phyloP scores from a whole-genome alignment of 352 stramenopile genomes.

The Phytophthora citrophthora region DNA sequence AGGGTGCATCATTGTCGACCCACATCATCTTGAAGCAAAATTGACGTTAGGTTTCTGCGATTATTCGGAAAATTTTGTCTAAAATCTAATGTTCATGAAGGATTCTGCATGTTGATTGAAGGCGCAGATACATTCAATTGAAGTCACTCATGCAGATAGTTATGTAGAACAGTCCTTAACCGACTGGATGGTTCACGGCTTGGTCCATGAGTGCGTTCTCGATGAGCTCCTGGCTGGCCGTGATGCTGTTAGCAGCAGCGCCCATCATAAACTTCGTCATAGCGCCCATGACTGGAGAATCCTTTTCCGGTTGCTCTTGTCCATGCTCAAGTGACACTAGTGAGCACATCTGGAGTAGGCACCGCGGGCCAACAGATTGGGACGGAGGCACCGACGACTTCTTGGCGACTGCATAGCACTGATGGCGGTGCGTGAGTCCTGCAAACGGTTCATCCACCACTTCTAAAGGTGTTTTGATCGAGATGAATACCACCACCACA shows the following conservation, averaged over 20 bases:
- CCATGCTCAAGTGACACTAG: slow-evolving; percentile 40
- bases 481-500: slow-evolving; percentile 41
- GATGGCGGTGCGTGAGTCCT: slow-evolving; percentile 37
- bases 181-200: slow-evolving; percentile 20
- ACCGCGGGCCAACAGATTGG: slow-evolving; percentile 31
- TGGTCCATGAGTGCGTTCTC: slow-evolving; percentile 45
- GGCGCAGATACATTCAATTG: too few species aligned
- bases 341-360: slow-evolving; percentile 61
- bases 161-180: not conserved
- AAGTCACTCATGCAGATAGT: too few species aligned
- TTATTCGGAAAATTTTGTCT: too few species aligned
- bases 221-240: slow-evolving; percentile 42
- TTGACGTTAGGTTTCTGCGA: not conserved
- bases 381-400: slow-evolving; percentile 23
- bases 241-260: slow-evolving; percentile 39
- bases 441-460: slow-evolving; percentile 38
- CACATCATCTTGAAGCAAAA: slow-evolving; percentile 31
- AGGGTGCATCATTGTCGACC: slow-evolving; percentile 16
- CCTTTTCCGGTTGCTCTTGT: slow-evolving; percentile 32
- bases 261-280: slow-evolving; percentile 54
- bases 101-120: too few species aligned
- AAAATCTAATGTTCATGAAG: too few species aligned
- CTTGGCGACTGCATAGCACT: slow-evolving; percentile 43
- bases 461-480: slow-evolving; percentile 40
- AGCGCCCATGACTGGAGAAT: slow-evolving; percentile 37